These are phyloP conservation scores for Fusarium pseudonygamai DNA, from an alignment of 2,329 filamentous ascomycete genomes.

Conservation along the genomic window DNA sequence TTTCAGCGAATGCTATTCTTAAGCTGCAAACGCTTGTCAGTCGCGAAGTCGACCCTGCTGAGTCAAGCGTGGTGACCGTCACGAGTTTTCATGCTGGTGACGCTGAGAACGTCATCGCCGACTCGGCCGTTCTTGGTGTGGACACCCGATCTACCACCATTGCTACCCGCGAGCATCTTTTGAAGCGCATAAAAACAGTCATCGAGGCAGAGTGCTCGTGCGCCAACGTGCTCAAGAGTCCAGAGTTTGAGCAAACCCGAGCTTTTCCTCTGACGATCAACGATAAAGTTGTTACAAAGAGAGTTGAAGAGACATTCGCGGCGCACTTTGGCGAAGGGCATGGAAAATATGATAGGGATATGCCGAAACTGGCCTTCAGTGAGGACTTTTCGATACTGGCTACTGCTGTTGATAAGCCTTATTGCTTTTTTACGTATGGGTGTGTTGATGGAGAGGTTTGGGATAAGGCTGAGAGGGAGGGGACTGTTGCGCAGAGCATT, in stretches of 20 bases:
- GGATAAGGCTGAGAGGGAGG: constrained; percentile 23
- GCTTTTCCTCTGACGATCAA: constrained; percentile 63
- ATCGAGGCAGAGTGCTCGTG: constrained; percentile 64
- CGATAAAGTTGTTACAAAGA: constrained; percentile 54
- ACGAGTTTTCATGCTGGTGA: constrained; percentile 54
- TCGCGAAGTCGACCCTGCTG: constrained; percentile 46
- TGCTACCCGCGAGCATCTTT: constrained; percentile 47
- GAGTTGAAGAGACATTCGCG: constrained; percentile 55
- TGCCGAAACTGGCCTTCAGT: constrained; percentile 55
- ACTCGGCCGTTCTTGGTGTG: constrained; percentile 52
- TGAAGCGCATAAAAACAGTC: constrained; percentile 51
- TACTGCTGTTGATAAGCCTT: constrained; percentile 22
- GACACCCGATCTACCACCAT: constrained; percentile 51
- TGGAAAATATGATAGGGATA: constrained; percentile 46
- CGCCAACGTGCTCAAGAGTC: constrained; percentile 53
- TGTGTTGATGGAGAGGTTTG: constrained; percentile 23
- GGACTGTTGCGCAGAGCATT: constrained; percentile 28
- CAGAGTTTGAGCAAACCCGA: constrained; percentile 52
- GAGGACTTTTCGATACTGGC: constrained; percentile 63
- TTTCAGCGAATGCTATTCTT: constrained; percentile 11
- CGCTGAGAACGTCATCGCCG: constrained; percentile 57
- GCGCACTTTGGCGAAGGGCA: constrained; percentile 53
- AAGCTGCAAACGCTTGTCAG: constrained; percentile 46
- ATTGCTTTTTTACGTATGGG: constrained; percentile 37
- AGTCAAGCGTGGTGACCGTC: constrained; percentile 56